Evolutionary conservation across 208 protist species (phyloP), one percentile per base, ranked within the genome.

Genomic region (Leishmania turanica): DNA sequence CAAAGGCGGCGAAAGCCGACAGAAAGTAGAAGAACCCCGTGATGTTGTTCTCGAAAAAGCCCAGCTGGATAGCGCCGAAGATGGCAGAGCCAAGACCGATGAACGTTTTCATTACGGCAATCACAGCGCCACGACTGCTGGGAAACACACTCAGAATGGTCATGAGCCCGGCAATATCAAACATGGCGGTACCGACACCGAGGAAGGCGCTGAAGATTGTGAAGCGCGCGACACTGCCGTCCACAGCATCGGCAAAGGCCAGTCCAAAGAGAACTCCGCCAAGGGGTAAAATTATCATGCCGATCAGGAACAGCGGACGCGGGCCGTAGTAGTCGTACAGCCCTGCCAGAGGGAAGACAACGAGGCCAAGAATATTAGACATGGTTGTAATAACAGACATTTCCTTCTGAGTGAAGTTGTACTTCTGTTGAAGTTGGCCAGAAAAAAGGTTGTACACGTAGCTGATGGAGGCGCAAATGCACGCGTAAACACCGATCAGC

Each of bases 61-160:
- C 94, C 24, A 95, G 80, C 80, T 94, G 86, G 56, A 95, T 80
- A 6, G 84, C 86, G 8, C 91, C 92, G 45, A 94, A 85, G 62
- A 97, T 94, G 11, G 92, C 91, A 24, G 92, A 93, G n/a, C 94
- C 94, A n/a, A 97, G 84, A 17, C 94, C 94, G 62, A 93, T 91
- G 79, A 96, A 96, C 37, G 92, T 96, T 77, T 97, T 97, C 91
- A 95, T 93, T 13, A 97, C 84, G 5, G 88, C 94, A 71, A 97
- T 93, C 21, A 97, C 94, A 24, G 94, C 89, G 0, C 94, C 94
- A 2, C 91, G 83, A 60, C 91, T 90, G 75, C 86, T 91, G n/a
- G 94, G 94, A 79, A 97, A 97, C 42, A 95, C 85, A 72, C 87
- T 92, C 58, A 97, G 75, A 45, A 96, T 73, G 0, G 94, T 97